phyloP scores from a whole-genome alignment of 169 alveolate species.

The Sarcocystis neurona region DNA sequence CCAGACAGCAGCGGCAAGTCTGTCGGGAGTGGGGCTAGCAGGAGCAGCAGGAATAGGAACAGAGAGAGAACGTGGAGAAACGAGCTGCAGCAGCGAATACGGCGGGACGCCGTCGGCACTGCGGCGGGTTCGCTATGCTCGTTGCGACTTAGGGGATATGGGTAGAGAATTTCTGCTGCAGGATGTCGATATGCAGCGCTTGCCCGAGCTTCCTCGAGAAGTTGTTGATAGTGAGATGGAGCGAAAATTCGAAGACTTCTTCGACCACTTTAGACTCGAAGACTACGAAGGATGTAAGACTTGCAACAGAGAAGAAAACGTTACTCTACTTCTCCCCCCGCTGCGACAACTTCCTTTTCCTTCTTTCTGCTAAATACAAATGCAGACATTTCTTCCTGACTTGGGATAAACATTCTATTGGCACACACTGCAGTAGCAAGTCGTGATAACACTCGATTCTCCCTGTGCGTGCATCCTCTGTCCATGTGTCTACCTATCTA shows the following conservation, averaged over 20 bases:
- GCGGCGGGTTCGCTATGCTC: slow-evolving; percentile 80
- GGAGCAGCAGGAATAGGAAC: background rate
- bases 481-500: no score
- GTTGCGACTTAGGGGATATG: slow-evolving; percentile 86
- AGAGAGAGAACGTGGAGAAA: background rate
- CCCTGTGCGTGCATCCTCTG: no score
- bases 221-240: slow-evolving; percentile 75
- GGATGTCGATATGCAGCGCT: slow-evolving; percentile 78
- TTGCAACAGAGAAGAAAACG: background rate
- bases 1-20: background rate
- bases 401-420: no score
- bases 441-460: no score
- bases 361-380: background rate
- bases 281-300: slow-evolving; percentile 66
- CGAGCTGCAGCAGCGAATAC: slow-evolving; percentile 63
- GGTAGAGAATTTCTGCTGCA: slow-evolving; percentile 85
- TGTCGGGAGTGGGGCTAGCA: background rate
- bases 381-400: no score
- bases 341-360: background rate
- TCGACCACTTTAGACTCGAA: slow-evolving; percentile 74
- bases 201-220: slow-evolving; percentile 79
- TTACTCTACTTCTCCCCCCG: background rate
- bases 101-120: slow-evolving; percentile 84
- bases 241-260: slow-evolving; percentile 74
- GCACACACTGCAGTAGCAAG: no score